Conservation (phyloP, 768 basidiomycete genomes). For the Rhodotorula kratochvilovae region DNA sequence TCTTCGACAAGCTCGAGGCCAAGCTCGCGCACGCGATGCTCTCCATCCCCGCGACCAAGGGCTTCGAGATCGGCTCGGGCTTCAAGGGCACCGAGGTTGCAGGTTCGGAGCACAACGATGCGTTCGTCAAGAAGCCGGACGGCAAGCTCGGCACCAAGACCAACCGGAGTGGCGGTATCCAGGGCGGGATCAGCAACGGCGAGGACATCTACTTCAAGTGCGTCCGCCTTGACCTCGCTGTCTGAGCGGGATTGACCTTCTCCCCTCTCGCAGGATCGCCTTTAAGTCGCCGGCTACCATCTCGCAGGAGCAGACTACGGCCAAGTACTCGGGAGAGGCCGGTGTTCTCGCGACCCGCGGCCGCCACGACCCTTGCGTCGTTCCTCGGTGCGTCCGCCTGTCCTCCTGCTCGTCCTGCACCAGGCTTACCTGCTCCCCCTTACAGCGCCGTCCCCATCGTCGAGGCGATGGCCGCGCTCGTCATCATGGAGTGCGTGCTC, state of each 20-base stretch:
- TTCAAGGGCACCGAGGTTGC: conserved; percentile 91
- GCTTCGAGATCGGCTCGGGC: conserved; percentile 94
- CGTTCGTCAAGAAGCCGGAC: conserved; percentile 62
- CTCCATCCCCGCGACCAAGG: conserved; percentile 97
- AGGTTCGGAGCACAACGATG: conserved; percentile 88
- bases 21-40: conserved; percentile 95
- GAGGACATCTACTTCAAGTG: conserved; percentile 97
- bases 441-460: conserved; percentile 63
- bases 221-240: conserved; percentile 37
- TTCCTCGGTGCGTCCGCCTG: conserved; percentile 56
- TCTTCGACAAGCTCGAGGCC: conserved; percentile 98
- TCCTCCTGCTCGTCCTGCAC: conserved; percentile 70
- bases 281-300: conserved; percentile 99
- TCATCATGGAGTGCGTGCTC: conserved; percentile 77
- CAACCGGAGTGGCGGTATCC: conserved; percentile 95
- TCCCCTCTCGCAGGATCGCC: conserved; percentile 60
- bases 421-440: conserved; percentile 55
- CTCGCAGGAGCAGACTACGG: conserved; percentile 81
- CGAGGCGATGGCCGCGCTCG: conserved; percentile 93
- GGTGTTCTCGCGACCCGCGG: conserved; percentile 86
- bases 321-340: conserved; percentile 84
- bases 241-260: background rate
- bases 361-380: conserved; percentile 94
- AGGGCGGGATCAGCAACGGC: conserved; percentile 96
- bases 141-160: conserved; percentile 76